phyloP scores from a whole-genome alignment of 2,329 filamentous ascomycete species.

The Diaporthe citri region DNA sequence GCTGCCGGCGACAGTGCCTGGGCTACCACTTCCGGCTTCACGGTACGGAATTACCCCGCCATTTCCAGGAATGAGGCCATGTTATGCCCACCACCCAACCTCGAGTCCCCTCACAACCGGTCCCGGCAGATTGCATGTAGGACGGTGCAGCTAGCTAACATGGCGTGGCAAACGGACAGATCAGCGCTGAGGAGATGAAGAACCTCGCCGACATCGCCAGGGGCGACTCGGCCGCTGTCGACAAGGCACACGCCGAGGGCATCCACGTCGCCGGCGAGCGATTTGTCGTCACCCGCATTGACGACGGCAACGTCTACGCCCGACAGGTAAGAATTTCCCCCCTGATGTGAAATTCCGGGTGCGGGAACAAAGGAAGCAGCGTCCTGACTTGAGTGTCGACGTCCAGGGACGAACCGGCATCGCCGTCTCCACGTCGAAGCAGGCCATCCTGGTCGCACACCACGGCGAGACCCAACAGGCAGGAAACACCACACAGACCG shows the following conservation, averaged over 20 bases:
- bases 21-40: slow-evolving; percentile 79
- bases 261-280: slow-evolving; percentile 82
- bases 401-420: slow-evolving; percentile 80
- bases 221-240: slow-evolving; percentile 61
- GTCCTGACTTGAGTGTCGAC: slow-evolving; percentile 23
- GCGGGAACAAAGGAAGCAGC: neutral
- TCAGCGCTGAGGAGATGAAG: slow-evolving; percentile 72
- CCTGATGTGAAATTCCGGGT: too few species aligned
- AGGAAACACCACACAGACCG: slow-evolving; percentile 81
- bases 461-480: slow-evolving; percentile 81
- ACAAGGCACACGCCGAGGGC: slow-evolving; percentile 79
- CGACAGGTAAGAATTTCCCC: slow-evolving; percentile 75
- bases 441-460: slow-evolving; percentile 90
- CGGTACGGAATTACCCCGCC: slow-evolving; percentile 63
- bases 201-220: slow-evolving; percentile 65
- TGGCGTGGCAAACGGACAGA: slow-evolving; percentile 58
- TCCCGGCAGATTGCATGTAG: slow-evolving; percentile 45
- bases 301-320: slow-evolving; percentile 84
- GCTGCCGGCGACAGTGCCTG: slow-evolving; percentile 83
- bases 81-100: neutral
- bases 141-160: slow-evolving; percentile 29
- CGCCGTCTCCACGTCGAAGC: slow-evolving; percentile 85
- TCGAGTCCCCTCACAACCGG: neutral
- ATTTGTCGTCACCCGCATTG: slow-evolving; percentile 81
- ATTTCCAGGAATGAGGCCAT: slow-evolving; percentile 7